A percentile compares a stretch with the other conserved stretches of the same genome.
phyloP scores from a whole-genome alignment of 2,329 filamentous ascomycete genomes.

The Sporothrix protearum region DNA sequence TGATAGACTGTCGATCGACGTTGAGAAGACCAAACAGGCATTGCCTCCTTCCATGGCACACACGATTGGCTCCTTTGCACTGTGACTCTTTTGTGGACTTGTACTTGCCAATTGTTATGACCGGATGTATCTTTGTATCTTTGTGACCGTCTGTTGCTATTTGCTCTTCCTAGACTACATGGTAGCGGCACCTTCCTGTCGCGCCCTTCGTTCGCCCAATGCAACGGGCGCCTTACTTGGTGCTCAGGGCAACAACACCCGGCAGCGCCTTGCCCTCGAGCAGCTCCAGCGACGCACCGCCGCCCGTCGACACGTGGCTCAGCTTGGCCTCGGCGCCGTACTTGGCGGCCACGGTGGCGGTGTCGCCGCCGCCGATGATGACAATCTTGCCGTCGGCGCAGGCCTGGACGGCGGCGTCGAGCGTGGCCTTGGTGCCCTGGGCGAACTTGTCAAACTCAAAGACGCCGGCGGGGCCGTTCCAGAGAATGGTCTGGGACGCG shows the following conservation, averaged over 20 bases:
- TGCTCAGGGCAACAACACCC: constrained; percentile 86
- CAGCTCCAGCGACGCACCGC: constrained; percentile 90
- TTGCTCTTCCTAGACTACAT: no score
- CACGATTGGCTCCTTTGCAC: no score
- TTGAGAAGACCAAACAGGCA: not conserved
- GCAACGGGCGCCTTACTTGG: constrained; percentile 58
- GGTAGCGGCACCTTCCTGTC: not conserved
- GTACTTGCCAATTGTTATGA: constrained; percentile 6
- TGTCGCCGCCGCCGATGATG: constrained; percentile 98
- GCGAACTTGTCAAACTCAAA: constrained; percentile 97
- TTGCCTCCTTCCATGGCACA: not conserved
- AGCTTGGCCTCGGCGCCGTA: constrained; percentile 95
- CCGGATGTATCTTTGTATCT: no score
- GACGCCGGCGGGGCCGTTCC: constrained; percentile 96
- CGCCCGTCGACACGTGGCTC: constrained; percentile 96
- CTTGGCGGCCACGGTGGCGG: constrained; percentile 95
- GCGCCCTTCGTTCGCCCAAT: not conserved
- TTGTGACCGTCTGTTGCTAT: no score
- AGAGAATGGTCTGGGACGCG: constrained; percentile 92
- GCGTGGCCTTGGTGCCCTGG: constrained; percentile 83
- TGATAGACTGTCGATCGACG: not conserved
- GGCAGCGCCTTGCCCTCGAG: constrained; percentile 97
- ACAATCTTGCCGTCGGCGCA: constrained; percentile 77
- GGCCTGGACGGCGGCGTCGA: constrained; percentile 71
- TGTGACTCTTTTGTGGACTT: not conserved